Base-by-base conservation (phyloP, 495 filamentous ascomycete species). In the Penicillium roqueforti region DNA sequence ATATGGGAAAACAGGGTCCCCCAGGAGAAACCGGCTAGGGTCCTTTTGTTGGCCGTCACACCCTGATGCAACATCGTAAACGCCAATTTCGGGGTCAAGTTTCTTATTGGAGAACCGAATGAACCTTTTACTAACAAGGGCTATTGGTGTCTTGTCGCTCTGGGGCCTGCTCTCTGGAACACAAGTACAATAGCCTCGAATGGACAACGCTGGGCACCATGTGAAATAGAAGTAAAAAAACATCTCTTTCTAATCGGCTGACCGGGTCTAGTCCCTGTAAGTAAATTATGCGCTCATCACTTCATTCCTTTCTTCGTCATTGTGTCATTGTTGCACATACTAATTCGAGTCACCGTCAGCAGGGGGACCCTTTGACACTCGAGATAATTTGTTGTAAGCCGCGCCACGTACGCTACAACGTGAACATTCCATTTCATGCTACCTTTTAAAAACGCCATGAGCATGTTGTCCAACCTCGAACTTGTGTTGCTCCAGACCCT, bases 51-150 rank as follows among this genome's bases (percentile, higher is more conserved):
- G 4, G 60, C 54, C 65, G 64, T 61, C 47, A 74, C 66, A 68
- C 65, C 59, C 58, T 65, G 66, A 68, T 74, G 69, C 68, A 63
- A 72, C 71, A 65, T 68, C 56, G 57, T 58, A 55, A 61, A 59
- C 38, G 28, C 32, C 48, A 38, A 54, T 39, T 52, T 52, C 50
- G 47, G 55, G 31, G 55, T 49, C 58, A 56, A 51, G 31, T 60
- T 59, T 59, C 37, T 51, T 49, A 43, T 47, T 51, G 45, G 37
- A 51, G 47, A 47, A 48, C n/a, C 29, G 40, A 18, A 43, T 22
- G 51, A 52, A 49, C 41, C 39, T 47, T 19, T 46, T 20, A 53
- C 36, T 52, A 46, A 56, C 52, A 53, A 56, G 48, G 53, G 54
- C 53, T 29, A 41, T 48, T 39, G 34, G 57, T 48, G 32, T 56